Evolutionary conservation across 2,329 filamentous ascomycete genomes (phyloP), one percentile per base, ranked within the genome.

Genomic region (Cercospora zeina): DNA sequence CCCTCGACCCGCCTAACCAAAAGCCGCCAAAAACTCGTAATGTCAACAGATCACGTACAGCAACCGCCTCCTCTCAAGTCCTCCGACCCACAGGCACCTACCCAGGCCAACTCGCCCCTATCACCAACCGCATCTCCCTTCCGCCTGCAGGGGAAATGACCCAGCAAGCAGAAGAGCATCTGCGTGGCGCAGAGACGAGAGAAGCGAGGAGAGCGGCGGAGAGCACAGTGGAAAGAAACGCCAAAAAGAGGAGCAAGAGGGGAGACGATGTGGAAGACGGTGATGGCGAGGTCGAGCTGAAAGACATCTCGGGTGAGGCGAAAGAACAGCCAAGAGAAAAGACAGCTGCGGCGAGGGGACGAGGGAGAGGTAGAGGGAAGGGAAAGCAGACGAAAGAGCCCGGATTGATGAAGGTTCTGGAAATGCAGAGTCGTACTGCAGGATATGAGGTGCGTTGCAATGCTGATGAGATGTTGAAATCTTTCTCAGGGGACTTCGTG

Each of bases 351-450:
- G 24, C 6, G 24, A 27, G 24, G 6, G 24, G 24, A 24, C 24
- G 5, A 7, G n/a, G 9, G 10, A 16, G 13, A 16, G 19, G 21
- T 13, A 57, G 13, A 31, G 1, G 19, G n/a, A 37, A 37, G 5
- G 19, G 24, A 11, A 33, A 37, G 14, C 4, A 14, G 2, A 6
- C 16, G 39, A 50, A 49, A 9, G 16, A n/a, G 4, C 19, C 42
- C 6, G 55, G 55, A 7, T 6, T 58, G 31, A 58, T 42, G 14
- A 33, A 34, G 14, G 36, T 49, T 8, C 24, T 58, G 42, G 42
- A 34, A 7, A 58, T 58, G 55, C 55, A 58, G 42, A 58, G 55
- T 49, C 37, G 30, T 14, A n/a, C 14, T 8, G 55, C 55, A 5
- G 55, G 55, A 3, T 50, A 31, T 42, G 39, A 42, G 31, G 55